A percentile compares a stretch with the other conserved stretches of the same genome.
Conservation (phyloP, 768 basidiomycete species). For the Boletus sensibilis region DNA sequence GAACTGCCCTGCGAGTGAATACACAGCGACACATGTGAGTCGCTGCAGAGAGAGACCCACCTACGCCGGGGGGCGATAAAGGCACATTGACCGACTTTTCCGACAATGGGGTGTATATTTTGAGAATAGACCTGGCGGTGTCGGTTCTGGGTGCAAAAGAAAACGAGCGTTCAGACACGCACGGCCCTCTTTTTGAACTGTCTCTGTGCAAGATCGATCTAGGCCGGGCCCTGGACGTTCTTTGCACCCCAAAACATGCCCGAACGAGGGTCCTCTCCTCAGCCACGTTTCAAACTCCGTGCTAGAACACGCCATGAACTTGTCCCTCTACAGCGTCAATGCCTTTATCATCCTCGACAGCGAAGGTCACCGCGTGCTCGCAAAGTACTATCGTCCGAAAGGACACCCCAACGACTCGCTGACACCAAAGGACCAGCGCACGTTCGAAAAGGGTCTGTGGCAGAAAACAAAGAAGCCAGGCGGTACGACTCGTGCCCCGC, state of each 20-base stretch:
- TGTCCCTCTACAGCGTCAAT: constrained; percentile 84
- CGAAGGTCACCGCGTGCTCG: constrained; percentile 92
- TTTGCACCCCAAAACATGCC: constrained; percentile 18
- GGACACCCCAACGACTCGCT: constrained; percentile 37
- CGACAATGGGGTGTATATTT: constrained; percentile 6
- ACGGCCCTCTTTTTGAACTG: constrained; percentile 21
- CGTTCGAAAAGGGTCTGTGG: constrained; percentile 94
- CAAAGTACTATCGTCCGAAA: constrained; percentile 91
- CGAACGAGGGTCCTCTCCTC: constrained; percentile 3
- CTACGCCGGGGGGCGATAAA: constrained; percentile 43
- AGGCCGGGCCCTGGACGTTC: constrained; percentile 1
- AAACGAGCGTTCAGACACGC: constrained; percentile 33
- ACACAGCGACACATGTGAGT: neutral
- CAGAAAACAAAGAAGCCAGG: constrained; percentile 94
- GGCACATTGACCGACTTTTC: constrained; percentile 37
- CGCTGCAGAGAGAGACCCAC: constrained; percentile 36
- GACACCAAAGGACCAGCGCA: constrained; percentile 85
- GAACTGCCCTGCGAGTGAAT: neutral
- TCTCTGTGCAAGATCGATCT: constrained; percentile 13
- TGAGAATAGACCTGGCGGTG: constrained; percentile 44
- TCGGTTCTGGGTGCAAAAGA: constrained; percentile 45
- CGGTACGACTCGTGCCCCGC: constrained; percentile 50
- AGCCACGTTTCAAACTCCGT: constrained; percentile 27
- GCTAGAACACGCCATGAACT: constrained; percentile 46
- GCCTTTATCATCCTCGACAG: constrained; percentile 91